Conservation (phyloP, 495 filamentous ascomycete genomes). For the Massariosphaeria phaeospora region DNA sequence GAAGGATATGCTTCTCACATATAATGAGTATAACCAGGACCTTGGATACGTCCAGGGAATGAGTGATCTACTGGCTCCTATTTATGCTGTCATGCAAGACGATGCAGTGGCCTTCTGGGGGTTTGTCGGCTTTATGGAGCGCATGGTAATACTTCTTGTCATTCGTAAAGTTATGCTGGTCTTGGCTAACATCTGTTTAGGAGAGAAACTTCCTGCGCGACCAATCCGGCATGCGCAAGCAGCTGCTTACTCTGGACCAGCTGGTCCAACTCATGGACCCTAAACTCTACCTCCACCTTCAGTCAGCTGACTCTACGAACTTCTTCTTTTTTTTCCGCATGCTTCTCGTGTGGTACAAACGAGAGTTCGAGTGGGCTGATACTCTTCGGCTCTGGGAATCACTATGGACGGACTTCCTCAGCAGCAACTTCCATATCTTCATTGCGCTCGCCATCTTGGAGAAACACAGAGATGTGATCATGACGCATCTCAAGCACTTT, state of each 20-base stretch:
- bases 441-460: slow-evolving; percentile 92
- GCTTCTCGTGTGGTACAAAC: slow-evolving; percentile 97
- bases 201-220: slow-evolving; percentile 96
- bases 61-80: slow-evolving; percentile 91
- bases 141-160: slow-evolving; percentile 57
- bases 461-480: slow-evolving; percentile 88
- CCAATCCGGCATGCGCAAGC: slow-evolving; percentile 89
- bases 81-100: slow-evolving; percentile 96
- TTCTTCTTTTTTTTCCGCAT: slow-evolving; percentile 99
- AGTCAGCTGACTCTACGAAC: slow-evolving; percentile 88
- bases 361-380: slow-evolving; percentile 86
- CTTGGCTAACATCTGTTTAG: slow-evolving; percentile 33
- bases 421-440: slow-evolving; percentile 88
- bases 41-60: slow-evolving; percentile 97
- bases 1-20: slow-evolving; percentile 98
- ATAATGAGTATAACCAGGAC: slow-evolving; percentile 92
- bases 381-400: slow-evolving; percentile 86
- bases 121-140: slow-evolving; percentile 92
- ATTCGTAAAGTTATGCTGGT: background rate
- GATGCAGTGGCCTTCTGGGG: slow-evolving; percentile 96
- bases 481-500: slow-evolving; percentile 89
- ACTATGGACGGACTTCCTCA: slow-evolving; percentile 89
- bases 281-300: slow-evolving; percentile 82
- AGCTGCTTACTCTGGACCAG: slow-evolving; percentile 85
- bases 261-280: slow-evolving; percentile 96